Base-by-base conservation (phyloP, 768 basidiomycete genomes). In the Pleurotus giganteus region DNA sequence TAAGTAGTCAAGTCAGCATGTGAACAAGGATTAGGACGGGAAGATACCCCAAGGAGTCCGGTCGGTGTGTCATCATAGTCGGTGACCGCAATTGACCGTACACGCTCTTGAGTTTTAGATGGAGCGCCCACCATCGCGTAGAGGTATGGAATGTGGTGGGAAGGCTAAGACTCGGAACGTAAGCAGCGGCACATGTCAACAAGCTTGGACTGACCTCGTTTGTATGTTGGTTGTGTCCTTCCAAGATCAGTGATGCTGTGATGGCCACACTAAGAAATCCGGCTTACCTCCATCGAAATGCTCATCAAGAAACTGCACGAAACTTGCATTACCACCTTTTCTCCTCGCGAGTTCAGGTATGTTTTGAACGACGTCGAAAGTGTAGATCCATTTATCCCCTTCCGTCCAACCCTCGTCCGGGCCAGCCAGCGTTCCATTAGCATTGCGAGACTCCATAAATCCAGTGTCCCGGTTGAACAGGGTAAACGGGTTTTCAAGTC, bases 111-210 rank as follows among this genome's bases (percentile, higher is more conserved):
- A 0, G 86, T 78, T 62, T 83, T 86, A 31, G 79, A 82, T 1
- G 89, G 83, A 0, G 86, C 83, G 0, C 83, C 86, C 0, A 86
- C 86, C 1, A 90, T 70, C 0, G 86, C 73, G 60, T 92, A 92
- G 34, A 91, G 73, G 64, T 91, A 92, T 0, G 91, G 90, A 36
- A 92, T 90, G 63, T 92, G 89, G 57, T 91, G 91, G 0, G 88
- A 89, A 0, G 91, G 89, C 86, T 89, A 54, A 41, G 9, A 11
- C 15, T 15, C 15, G 7, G 12, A n/a, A 17, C 12, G 19, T 19
- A 41, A 41, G 19, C 39, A 41, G 31, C 13, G 23, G 21, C 9
- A 8, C 15, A 39, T 15, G 19, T 24, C 26, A 45, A 15, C 11
- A 43, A 19, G 28, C 39, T 6, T 17, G n/a, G 39, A 41, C 39